Evolutionary conservation across 176 grass and related monocot species (phyloP).

Genomic region (Juncus effusus): DNA sequence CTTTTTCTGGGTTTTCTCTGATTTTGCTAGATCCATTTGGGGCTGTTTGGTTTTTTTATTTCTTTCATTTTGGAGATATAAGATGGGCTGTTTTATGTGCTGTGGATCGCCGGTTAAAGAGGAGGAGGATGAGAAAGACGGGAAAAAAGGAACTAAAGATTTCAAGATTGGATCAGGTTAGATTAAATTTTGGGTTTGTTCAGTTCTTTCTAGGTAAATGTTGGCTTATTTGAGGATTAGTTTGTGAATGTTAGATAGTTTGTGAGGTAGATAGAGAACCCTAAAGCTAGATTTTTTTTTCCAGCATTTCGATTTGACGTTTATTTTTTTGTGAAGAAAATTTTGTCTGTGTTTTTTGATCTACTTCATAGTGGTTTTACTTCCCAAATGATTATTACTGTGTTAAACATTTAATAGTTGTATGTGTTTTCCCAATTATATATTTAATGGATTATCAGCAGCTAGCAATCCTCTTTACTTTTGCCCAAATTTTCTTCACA

Average conservation of each 20-base stretch:
- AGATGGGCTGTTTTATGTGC: conserved; percentile 87
- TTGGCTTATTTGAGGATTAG: not conserved
- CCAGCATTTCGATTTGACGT: not conserved
- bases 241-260: conserved; percentile 30
- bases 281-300: not conserved
- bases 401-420: no score
- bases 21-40: conserved; percentile 23
- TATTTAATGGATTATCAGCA: no score
- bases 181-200: conserved; percentile 18
- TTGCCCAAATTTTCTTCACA: no score
- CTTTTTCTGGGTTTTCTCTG: not conserved
- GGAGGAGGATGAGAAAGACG: conserved; percentile 34
- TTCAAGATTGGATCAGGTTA: conserved; percentile 60
- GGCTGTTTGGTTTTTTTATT: not conserved
- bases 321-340: not conserved
- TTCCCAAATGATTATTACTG: no score
- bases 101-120: conserved; percentile 52
- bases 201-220: not conserved
- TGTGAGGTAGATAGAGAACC: not conserved
- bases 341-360: conserved; percentile 8
- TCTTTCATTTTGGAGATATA: conserved; percentile 11
- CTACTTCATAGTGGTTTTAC: no score
- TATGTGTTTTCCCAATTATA: no score
- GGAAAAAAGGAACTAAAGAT: conserved; percentile 39
- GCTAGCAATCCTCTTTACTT: no score